Percentiles rank a stretch among this genome's conserved stretches.
Evolutionary conservation across 2,329 filamentous ascomycete genomes (phyloP).

Genomic region (Trichoderma pleuroti): DNA sequence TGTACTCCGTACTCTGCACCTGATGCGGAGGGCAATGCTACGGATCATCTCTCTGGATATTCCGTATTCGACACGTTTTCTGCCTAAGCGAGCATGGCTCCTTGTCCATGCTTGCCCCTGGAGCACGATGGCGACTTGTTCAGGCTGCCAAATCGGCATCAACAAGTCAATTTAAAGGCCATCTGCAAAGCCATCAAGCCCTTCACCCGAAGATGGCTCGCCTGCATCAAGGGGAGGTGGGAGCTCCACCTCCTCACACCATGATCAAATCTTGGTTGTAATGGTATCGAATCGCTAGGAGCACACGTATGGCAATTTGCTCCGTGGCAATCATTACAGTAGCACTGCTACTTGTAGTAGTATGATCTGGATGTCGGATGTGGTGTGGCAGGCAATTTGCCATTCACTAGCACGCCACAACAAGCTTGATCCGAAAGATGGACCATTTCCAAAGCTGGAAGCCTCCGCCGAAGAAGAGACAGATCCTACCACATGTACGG

Average conservation of each 20-base stretch:
- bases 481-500: background rate
- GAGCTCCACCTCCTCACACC: background rate
- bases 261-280: background rate
- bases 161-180: background rate
- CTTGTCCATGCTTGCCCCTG: background rate
- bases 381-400: conserved; percentile 7
- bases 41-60: background rate
- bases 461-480: background rate
- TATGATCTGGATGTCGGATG: background rate
- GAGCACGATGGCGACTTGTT: background rate
- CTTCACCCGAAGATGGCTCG: background rate
- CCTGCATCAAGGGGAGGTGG: background rate
- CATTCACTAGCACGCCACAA: background rate
- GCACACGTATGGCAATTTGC: background rate
- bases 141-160: background rate
- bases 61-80: background rate
- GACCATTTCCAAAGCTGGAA: conserved; percentile 12
- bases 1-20: background rate
- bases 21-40: background rate
- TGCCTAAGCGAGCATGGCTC: background rate
- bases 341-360: background rate
- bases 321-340: background rate
- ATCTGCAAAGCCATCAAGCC: background rate
- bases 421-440: background rate
- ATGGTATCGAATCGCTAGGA: background rate